Conservation (phyloP, 345 rosid genomes). For the Pistacia integerrima region DNA sequence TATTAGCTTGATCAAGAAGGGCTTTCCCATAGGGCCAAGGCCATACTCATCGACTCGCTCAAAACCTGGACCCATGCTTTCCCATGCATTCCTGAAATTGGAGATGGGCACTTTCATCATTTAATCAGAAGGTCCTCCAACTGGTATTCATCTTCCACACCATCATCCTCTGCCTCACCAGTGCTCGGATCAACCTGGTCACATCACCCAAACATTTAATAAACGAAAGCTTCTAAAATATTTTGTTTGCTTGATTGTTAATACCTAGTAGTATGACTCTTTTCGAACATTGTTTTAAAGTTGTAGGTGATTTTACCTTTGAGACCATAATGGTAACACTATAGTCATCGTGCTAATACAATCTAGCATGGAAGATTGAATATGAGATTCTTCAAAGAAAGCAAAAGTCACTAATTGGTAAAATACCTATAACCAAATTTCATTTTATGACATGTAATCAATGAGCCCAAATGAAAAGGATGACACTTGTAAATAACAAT, state of each 20-base stretch:
- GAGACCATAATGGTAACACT: neutral
- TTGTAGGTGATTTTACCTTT: neutral
- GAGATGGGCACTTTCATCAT: slow-evolving; percentile 82
- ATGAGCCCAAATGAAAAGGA: neutral
- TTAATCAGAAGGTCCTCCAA: slow-evolving; percentile 92
- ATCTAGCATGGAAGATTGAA: neutral
- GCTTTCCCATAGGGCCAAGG: slow-evolving; percentile 91
- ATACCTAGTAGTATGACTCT: neutral
- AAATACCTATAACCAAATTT: neutral
- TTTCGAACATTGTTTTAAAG: neutral
- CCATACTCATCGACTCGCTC: slow-evolving; percentile 96
- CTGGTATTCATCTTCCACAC: slow-evolving; percentile 97
- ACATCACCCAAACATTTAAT: slow-evolving; percentile 10
- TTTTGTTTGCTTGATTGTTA: neutral
- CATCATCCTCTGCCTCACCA: slow-evolving; percentile 95
- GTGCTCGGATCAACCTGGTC: slow-evolving; percentile 85
- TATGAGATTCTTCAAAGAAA: neutral
- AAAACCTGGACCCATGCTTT: slow-evolving; percentile 68
- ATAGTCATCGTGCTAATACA: neutral
- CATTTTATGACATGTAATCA: neutral
- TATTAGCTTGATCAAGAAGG: slow-evolving; percentile 82
- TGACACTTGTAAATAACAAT: neutral
- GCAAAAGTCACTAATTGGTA: neutral
- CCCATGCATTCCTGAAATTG: slow-evolving; percentile 99
- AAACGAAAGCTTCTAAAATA: neutral